Evolutionary conservation across 257 asterid species (phyloP).

Genomic region (Nicotiana sylvestris): DNA sequence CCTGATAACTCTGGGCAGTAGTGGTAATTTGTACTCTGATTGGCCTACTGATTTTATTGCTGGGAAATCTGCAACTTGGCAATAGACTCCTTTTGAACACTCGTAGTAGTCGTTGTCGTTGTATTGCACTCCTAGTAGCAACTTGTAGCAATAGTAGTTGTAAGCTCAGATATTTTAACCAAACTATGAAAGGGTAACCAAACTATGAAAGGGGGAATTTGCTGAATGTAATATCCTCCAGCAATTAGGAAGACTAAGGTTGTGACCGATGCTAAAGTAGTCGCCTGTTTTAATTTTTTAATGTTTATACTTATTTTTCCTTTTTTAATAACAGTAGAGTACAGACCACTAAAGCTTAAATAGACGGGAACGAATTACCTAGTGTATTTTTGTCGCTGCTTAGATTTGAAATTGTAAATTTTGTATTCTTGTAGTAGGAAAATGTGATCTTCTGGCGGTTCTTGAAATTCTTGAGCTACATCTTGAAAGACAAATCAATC

Average conservation of each 20-base stretch:
- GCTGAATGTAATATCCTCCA: conserved; percentile 31
- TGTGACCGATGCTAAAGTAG: conserved; percentile 92
- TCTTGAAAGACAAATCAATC: too few relatives aligned
- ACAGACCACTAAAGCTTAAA: too few relatives aligned
- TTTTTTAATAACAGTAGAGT: too few relatives aligned
- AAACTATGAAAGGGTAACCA: conserved; percentile 42
- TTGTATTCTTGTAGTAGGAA: too few relatives aligned
- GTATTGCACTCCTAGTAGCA: conserved; percentile 93
- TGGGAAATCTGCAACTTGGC: conserved; percentile 83
- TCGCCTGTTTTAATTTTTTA: conserved; percentile 57
- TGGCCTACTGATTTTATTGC: conserved; percentile 66
- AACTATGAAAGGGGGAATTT: conserved; percentile 46
- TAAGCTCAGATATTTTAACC: conserved; percentile 83
- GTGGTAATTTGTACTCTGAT: too few relatives aligned
- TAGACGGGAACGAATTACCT: too few relatives aligned
- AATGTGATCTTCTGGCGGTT: too few relatives aligned
- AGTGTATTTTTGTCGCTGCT: too few relatives aligned
- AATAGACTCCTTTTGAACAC: conserved; percentile 63
- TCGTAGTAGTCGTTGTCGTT: conserved; percentile 58
- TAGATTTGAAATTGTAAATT: too few relatives aligned
- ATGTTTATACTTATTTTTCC: too few relatives aligned
- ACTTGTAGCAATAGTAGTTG: conserved; percentile 87
- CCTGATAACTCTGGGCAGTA: too few relatives aligned
- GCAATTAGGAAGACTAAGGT: conserved; percentile 75
- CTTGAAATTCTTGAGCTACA: too few relatives aligned